Evolutionary conservation across 2,329 filamentous ascomycete genomes (phyloP).

Genomic region (Claviceps quebecensis): DNA sequence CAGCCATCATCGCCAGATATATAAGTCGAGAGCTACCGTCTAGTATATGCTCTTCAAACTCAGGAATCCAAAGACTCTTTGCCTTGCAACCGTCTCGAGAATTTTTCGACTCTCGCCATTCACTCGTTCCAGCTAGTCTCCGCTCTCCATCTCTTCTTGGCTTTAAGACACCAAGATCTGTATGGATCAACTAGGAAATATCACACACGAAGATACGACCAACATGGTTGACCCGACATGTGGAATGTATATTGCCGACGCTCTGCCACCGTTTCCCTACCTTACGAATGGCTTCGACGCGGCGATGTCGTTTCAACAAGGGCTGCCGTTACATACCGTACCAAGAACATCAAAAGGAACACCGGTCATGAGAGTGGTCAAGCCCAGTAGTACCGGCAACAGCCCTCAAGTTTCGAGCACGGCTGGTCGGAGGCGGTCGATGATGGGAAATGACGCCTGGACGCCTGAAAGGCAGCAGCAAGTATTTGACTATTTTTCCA

Average conservation of each 20-base stretch:
- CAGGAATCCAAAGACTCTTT: no score
- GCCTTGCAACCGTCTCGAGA: no score
- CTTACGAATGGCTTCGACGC: conserved; percentile 31
- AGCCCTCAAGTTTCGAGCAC: conserved; percentile 45
- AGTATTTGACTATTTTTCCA: conserved; percentile 23
- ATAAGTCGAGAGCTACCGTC: background rate
- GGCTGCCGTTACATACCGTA: conserved; percentile 30
- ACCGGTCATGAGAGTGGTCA: conserved; percentile 44
- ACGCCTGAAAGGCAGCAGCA: conserved; percentile 33
- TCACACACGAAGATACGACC: background rate
- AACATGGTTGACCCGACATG: conserved; percentile 19
- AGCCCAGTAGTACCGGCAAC: conserved; percentile 54
- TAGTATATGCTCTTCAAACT: no score
- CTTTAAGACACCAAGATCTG: background rate
- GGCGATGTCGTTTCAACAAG: conserved; percentile 40
- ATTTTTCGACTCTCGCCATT: no score
- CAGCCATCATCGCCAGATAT: background rate
- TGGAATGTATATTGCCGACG: conserved; percentile 13
- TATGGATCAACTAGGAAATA: background rate
- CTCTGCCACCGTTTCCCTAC: conserved; percentile 14
- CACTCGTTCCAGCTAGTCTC: no score
- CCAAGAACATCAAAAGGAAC: conserved; percentile 34
- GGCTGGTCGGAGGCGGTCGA: conserved; percentile 39
- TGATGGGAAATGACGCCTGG: conserved; percentile 34
- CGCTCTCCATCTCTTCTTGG: background rate